Base-by-base conservation (phyloP, 108 stramenopile species). In the Skeletonema tropicum region DNA sequence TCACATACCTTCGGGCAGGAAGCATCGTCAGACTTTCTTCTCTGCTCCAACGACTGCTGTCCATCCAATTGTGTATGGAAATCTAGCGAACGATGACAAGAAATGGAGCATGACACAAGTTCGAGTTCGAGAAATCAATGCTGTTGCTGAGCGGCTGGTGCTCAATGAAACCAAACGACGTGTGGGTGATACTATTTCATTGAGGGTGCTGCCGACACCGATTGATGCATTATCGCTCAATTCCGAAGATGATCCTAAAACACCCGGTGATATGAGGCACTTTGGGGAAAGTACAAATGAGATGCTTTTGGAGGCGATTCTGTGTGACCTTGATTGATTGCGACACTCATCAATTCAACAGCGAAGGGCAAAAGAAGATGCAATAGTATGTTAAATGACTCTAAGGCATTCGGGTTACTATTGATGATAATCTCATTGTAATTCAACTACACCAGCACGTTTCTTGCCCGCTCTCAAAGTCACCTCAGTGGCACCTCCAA, bases 391-490 rank as follows among this genome's bases (percentile, higher is more conserved):
- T 3, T 45, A n/a, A 11, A 39, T 39, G 11, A 39, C 38, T 39
- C 38, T 39, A n/a, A 0, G 39, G 13, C 39, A 41, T 41, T n/a
- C 15, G 15, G 15, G n/a, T 45, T 45, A 5, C 42, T n/a, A 45
- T 4, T 41, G 0, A 5, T 12, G 0, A 17, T 49, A 49, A 6
- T n/a, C 23, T 73, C 77, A 68, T 73, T 89, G 48, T 48, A 95
- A 58, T 57, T 91, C 91, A 5, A 95, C 92, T 9, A 95, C 94
- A 55, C 94, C 94, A n/a, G 92, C 94, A 57, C 92, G 80, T 74
- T 95, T 95, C 73, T 95, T 95, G 19, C 94, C 94, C 5, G 94
- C 94, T 59, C 94, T 79, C 31, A 95, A 66, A 1, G 86, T 89
- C 2, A 90, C 65, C 75, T 95, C 92, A 30, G 42, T 78, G 6